A percentile compares a stretch with the other conserved stretches of the same genome.
These are phyloP conservation scores for Cryptococcus sp. DNA, from an alignment of 1,284 basidiomycete species.

Conservation along the genomic window DNA sequence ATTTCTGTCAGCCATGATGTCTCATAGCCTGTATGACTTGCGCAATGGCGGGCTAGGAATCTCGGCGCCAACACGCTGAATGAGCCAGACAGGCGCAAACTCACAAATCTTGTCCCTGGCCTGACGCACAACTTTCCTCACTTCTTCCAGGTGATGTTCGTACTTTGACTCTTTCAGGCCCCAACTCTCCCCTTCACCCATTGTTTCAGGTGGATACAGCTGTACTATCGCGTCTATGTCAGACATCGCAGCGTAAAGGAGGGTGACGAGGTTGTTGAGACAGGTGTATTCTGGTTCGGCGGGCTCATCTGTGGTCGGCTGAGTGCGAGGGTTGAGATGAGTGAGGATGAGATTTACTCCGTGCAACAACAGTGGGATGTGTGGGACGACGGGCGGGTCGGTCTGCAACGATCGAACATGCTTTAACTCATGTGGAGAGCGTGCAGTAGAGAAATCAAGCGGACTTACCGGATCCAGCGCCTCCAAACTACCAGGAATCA, in stretches of 20 bases:
- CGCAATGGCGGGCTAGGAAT: not conserved
- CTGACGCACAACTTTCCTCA: conserved; percentile 9
- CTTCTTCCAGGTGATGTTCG: conserved; percentile 8
- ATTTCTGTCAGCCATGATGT: not conserved
- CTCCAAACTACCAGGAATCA: conserved; percentile 15
- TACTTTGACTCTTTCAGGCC: conserved; percentile 5
- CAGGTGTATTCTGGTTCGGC: conserved; percentile 10
- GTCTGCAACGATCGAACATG: not conserved
- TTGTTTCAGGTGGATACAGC: conserved; percentile 2
- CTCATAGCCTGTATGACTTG: not conserved
- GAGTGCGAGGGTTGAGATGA: not conserved
- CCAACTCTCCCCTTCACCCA: conserved; percentile 3
- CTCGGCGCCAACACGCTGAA: no score
- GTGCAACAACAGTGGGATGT: not conserved
- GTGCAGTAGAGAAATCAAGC: not conserved
- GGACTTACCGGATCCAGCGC: conserved; percentile 2
- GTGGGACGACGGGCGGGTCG: not conserved
- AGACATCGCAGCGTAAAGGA: conserved; percentile 20
- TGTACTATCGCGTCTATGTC: conserved; percentile 17
- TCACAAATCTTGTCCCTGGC: conserved; percentile 17
- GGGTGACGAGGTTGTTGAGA: conserved; percentile 13
- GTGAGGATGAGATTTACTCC: conserved; percentile 2
- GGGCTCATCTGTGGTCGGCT: not conserved
- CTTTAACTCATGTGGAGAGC: not conserved
- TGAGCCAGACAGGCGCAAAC: not conserved